Evolutionary conservation across 129 eudicot genomes (phyloP).

Genomic region (Ambrosia artemisiifolia): DNA sequence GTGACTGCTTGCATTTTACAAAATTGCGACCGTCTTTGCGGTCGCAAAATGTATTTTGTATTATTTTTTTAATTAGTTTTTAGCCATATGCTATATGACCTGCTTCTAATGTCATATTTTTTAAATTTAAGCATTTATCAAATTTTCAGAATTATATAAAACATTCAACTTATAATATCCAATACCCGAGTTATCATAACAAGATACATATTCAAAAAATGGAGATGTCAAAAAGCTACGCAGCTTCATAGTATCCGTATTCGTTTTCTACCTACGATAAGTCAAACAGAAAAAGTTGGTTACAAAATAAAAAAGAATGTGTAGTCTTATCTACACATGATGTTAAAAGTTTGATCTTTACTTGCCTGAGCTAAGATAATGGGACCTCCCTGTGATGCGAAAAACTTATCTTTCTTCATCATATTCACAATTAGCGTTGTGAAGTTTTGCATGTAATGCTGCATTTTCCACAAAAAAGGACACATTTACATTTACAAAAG

Average conservation of each 20-base stretch:
- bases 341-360: slow-evolving; percentile 1
- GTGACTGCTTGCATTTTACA: no score
- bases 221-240: no score
- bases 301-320: neutral
- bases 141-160: no score
- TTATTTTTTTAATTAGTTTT: no score
- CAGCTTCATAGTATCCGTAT: slow-evolving; percentile 79
- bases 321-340: neutral
- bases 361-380: slow-evolving; percentile 95
- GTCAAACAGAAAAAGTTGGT: neutral
- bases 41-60: no score
- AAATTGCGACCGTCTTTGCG: no score
- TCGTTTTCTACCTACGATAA: slow-evolving; percentile 85
- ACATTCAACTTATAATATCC: no score
- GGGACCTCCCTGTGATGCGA: slow-evolving; percentile 98
- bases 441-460: slow-evolving; percentile 95
- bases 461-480: slow-evolving; percentile 26
- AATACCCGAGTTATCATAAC: no score
- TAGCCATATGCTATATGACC: no score
- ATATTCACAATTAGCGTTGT: slow-evolving; percentile 68
- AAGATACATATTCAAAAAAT: no score
- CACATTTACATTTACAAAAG: neutral
- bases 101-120: no score
- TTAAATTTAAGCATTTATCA: no score
- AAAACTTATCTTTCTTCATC: slow-evolving; percentile 92